A percentile compares a stretch with the other conserved stretches of the same genome.
These are phyloP conservation scores for Termitomyces sp. DNA, from an alignment of 768 basidiomycete genomes.

Conservation along the genomic window DNA sequence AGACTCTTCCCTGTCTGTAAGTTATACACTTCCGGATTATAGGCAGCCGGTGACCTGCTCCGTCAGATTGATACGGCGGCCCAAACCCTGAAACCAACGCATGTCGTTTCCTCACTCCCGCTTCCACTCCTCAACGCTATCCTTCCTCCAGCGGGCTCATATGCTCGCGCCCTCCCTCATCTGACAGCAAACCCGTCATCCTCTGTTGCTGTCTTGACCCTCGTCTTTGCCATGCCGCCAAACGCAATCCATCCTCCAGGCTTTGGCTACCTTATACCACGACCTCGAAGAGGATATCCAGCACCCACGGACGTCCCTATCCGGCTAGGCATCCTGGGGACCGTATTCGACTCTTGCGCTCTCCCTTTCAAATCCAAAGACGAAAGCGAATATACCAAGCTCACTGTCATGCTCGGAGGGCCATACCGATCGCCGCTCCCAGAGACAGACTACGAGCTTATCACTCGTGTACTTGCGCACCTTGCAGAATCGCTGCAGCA, in stretches of 20 bases:
- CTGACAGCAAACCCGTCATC: conserved; percentile 67
- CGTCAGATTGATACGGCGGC: conserved; percentile 3
- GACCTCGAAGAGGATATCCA: conserved; percentile 55
- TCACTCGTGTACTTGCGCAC: conserved; percentile 23
- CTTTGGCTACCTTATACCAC: conserved; percentile 93
- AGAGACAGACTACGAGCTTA: conserved; percentile 14
- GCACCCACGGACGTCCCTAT: conserved; percentile 9
- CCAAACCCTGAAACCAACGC: conserved; percentile 37
- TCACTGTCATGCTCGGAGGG: conserved; percentile 90
- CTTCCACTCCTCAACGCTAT: conserved; percentile 45
- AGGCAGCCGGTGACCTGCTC: neutral
- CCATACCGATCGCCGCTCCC: conserved; percentile 43
- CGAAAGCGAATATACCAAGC: conserved; percentile 50
- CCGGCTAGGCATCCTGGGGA: conserved; percentile 62
- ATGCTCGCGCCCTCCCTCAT: conserved; percentile 43
- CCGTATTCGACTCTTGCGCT: conserved; percentile 85
- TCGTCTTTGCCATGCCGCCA: conserved; percentile 64
- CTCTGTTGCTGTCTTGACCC: conserved; percentile 83
- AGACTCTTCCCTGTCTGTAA: conserved; percentile 39
- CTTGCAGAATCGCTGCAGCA: conserved; percentile 41
- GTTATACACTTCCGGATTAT: conserved; percentile 6
- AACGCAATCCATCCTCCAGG: conserved; percentile 69
- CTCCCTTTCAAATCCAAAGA: conserved; percentile 23
- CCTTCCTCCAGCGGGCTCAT: conserved; percentile 25
- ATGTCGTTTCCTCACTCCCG: conserved; percentile 75